Evolutionary conservation across 2,329 filamentous ascomycete species (phyloP), one percentile per base, ranked within the genome.

Genomic region (Lachnellula occidentalis): DNA sequence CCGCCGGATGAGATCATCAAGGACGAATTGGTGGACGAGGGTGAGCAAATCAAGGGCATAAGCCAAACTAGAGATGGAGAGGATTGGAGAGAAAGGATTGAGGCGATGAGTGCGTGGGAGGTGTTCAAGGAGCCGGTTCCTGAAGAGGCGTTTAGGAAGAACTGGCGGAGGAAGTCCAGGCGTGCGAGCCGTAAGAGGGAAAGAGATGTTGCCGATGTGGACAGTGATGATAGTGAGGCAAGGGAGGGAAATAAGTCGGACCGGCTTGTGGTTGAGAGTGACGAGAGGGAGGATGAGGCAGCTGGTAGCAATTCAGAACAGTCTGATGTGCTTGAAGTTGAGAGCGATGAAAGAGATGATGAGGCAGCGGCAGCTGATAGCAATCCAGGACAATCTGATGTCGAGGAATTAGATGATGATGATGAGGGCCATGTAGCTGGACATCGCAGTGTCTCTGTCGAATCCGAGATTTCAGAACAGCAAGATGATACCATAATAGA

Each of bases 101-200:
- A 66, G 27, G 66, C 61, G 52, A 61, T 64, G 55, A 68, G 63
- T 58, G 50, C 59, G 15, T 70, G 68, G 68, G 68, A 70, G 55
- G 55, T 47, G 5, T 50, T 65, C 41, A 58, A 60, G 14, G 51
- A 24, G 11, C 62, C 58, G 17, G 56, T 68, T 8, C 24, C 46
- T 1, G 50, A 58, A 14, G 58, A 62, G 50, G 55, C 54, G 2
- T 67, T 68, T 58, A 50, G 53, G 15, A 57, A 37, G 39, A 67
- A 65, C 55, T 52, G 52, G 49, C 48, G 31, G 27, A 55, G 47
- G 50, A 47, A 50, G 22, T 55, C 52, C 36, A 62, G 58, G 50
- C 53, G 46, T 41, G 48, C 24, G 37, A 61, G 47, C 37, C 58
- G 48, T 21, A 53, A 36, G 36, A 50, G 53, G 24, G 53, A 27